phyloP scores from a whole-genome alignment of 2,329 filamentous ascomycete genomes.

The Dactylellina cionopaga region DNA sequence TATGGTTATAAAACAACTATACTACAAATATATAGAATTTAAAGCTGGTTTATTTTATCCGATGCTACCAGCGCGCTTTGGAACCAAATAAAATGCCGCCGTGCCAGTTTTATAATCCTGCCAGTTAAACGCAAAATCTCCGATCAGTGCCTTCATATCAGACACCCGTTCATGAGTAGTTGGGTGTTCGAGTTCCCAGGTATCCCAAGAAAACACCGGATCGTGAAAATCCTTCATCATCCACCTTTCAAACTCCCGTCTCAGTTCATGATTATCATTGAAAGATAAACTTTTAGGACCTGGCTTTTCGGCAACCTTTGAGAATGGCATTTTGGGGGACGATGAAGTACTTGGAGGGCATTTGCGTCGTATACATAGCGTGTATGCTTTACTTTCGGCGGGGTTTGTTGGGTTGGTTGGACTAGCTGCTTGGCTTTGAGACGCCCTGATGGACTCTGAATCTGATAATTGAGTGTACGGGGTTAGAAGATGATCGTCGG shows the following conservation, averaged over 20 bases:
- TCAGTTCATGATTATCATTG: conserved; percentile 4
- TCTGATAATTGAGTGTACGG: conserved; percentile 16
- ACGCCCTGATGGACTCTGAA: neutral
- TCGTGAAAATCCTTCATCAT: neutral
- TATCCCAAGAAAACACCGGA: conserved; percentile 1
- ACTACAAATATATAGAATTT: too few relatives aligned
- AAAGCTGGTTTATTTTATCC: too few relatives aligned
- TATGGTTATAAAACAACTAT: too few relatives aligned
- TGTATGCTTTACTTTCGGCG: neutral
- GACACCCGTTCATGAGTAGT: neutral
- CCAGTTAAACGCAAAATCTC: conserved; percentile 4
- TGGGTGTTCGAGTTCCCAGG: neutral
- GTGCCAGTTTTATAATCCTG: neutral
- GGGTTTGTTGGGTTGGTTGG: neutral
- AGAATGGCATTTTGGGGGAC: too few relatives aligned
- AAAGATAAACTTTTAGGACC: conserved; percentile 3
- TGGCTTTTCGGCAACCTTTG: too few relatives aligned
- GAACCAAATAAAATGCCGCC: conserved; percentile 12
- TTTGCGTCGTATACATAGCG: neutral
- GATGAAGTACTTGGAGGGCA: too few relatives aligned
- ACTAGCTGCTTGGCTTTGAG: neutral
- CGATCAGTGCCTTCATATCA: neutral
- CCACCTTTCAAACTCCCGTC: neutral
- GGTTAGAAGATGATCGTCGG: neutral
- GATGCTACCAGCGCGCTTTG: too few relatives aligned